Evolutionary conservation across 495 filamentous ascomycete genomes (phyloP), one percentile per base, ranked within the genome.

Genomic region (Penicillium canescens): DNA sequence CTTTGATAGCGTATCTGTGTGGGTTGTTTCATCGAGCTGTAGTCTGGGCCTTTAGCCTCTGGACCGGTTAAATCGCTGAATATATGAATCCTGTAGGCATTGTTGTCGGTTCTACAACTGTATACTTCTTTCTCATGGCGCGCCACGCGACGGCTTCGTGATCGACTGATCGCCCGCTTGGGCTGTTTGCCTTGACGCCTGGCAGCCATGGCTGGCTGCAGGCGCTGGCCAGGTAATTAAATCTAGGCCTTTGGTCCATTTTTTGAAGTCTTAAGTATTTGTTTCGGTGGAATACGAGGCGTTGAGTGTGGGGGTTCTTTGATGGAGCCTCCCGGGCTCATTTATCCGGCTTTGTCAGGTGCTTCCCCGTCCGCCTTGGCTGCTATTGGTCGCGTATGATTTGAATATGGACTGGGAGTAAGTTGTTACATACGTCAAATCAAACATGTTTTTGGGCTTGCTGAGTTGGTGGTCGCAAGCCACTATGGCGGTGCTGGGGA

Each of bases 1-100:
- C 49, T 59, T 56, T 64, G 55, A 55, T 67, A 55, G 60, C 53
- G 61, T 36, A 12, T 38, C 28, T 34, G 2, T 13, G 28, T 21
- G 12, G 13, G 6, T 18, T n/a, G 31, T 20, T 49, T 18, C 23
- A 40, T 39, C 23, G n/a, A 13, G 23, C 13, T 10, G 35, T 9
- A 41, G 11, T 36, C 40, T n/a, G 33, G 28, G 10, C 31, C 9
- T 24, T 28, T 43, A 38, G 35, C 18, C 18, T 18, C 1, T 18
- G 2, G 35, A 4, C 14, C 42, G 35, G 13, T 43, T 10, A 5
- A 42, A 50, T 42, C 26, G 38, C 16, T 50, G 46, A 33, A 20
- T 16, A 40, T 31, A 31, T 3, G 13, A 31, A 40, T 36, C 36
- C 46, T 40, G 33, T 34, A 23, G 28, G 20, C 16, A 21, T 5